Conservation (phyloP, 2,329 filamentous ascomycete species). For the Diaporthe citrichinensis region DNA sequence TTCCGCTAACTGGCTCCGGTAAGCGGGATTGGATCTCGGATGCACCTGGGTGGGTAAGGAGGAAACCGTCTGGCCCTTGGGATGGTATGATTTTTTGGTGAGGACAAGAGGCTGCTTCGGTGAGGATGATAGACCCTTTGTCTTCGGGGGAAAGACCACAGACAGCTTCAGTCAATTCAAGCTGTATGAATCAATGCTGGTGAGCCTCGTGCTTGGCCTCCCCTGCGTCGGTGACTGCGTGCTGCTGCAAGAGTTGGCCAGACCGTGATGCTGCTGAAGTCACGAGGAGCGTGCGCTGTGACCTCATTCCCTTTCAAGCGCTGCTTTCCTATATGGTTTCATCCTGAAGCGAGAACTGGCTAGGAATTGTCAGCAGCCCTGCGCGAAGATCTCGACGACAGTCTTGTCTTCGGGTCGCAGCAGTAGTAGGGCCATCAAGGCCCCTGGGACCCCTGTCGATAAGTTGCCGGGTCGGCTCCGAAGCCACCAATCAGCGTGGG, state of each 20-base stretch:
- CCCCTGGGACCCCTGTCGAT: not conserved
- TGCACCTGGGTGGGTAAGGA: not conserved
- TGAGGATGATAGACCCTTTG: not conserved
- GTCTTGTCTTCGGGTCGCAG: not conserved
- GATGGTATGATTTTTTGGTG: not conserved
- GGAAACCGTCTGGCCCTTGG: not conserved
- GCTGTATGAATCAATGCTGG: not conserved
- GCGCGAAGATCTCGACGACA: not conserved
- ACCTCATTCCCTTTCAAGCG: not conserved
- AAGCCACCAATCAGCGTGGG: not conserved
- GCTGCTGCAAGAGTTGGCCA: not conserved
- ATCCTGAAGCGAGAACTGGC: not conserved
- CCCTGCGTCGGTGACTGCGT: not conserved
- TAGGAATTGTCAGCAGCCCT: not conserved
- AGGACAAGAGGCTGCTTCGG: not conserved
- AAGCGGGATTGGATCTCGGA: not conserved
- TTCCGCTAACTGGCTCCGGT: not conserved
- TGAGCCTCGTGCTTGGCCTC: not conserved
- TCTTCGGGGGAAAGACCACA: not conserved
- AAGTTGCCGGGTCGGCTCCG: not conserved
- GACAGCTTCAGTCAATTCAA: not conserved
- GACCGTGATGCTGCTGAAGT: not conserved
- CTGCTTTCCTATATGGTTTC: not conserved
- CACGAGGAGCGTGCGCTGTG: not conserved
- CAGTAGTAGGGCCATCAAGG: not conserved